Percentiles rank a stretch among this genome's conserved stretches.
phyloP scores from a whole-genome alignment of 208 protist genomes.

The Trichomonas vaginalis region DNA sequence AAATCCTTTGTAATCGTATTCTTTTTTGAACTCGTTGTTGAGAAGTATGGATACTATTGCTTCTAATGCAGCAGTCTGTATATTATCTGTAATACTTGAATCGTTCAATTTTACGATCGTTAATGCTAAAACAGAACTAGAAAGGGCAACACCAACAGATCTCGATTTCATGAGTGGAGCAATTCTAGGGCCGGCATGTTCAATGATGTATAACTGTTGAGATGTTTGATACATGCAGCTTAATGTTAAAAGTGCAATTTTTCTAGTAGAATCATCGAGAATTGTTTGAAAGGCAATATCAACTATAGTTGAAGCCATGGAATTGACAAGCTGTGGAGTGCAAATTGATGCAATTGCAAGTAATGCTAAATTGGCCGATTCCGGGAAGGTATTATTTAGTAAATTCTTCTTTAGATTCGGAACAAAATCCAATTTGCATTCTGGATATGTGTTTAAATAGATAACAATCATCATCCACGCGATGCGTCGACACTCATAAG shows the following conservation, averaged over 20 bases:
- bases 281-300: background rate
- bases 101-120: background rate
- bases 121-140: background rate
- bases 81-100: background rate
- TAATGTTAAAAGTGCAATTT: background rate
- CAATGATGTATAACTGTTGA: background rate
- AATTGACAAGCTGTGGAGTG: background rate
- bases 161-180: background rate
- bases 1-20: background rate
- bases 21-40: background rate
- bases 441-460: background rate
- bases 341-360: background rate
- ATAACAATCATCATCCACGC: background rate
- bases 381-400: too few species aligned
- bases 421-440: background rate
- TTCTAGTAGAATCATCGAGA: background rate
- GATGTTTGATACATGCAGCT: background rate
- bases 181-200: background rate
- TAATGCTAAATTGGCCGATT: background rate
- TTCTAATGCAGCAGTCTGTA: background rate
- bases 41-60: background rate
- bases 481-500: background rate
- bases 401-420: background rate
- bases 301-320: background rate
- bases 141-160: background rate